Base-by-base conservation (phyloP, 164 flowering plant genomes). In the Berberis vulgaris region DNA sequence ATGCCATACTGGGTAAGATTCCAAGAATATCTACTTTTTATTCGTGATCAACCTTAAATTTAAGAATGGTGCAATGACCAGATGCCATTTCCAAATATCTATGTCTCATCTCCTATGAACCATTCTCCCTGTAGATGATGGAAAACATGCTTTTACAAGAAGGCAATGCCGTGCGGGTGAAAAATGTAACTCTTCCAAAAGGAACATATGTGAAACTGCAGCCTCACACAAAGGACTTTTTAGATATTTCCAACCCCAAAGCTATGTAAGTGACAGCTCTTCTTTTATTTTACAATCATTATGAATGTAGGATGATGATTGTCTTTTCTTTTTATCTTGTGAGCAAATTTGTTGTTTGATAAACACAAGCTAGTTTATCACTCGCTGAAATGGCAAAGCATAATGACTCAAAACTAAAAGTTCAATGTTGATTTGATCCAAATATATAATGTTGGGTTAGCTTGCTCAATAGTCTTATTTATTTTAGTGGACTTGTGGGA, bases 191-290 rank as follows among this genome's bases (percentile, higher is more conserved):
- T 56, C 96, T 94, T 70, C 96, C 89, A 1, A 94, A 94, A 79
- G 99, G 99, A 64, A 86, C 74, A 53, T 94, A 91, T 76, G 99
- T 94, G 60, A 94, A 94, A 63, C 67, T 94, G 70, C 99, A 94
- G 73, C 99, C 99, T 3, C 99, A 94, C 72, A 89, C 97, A 13
- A 86, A 72, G 74, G 99, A 94, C 74, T 94, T 94, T 72, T 78
- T 94, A 78, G 99, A 94, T 73, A 89, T 94, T 44, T 89, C 99
- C 49, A 91, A 94, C 65, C 99, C 99, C n/a, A 94, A 94, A 80
- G 99, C 99, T 45, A 89, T 94, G 97, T 93, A 61, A 90, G 95
- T 81, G 26, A 26, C 26, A 26, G 26, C 26, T 26, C 26, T 26
- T 26, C 26, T 26, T 26, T 26, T 26, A 26, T 0, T 26, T 26